Conservation (phyloP, 1,284 basidiomycete species). For the Melampsora americana region DNA sequence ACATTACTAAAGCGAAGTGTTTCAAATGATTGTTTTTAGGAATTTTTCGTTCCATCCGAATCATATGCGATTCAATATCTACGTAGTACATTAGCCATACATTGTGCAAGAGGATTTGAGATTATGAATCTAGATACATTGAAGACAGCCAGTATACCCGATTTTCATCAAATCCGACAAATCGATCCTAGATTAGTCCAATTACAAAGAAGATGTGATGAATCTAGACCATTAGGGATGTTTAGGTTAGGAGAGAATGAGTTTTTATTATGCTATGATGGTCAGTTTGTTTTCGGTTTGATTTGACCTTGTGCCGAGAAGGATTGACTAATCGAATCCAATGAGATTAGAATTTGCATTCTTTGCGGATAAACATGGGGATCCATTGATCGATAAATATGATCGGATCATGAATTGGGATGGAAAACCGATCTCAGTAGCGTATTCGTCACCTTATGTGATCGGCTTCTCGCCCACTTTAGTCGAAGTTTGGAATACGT, state of each 20-base stretch:
- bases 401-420: conserved; percentile 86
- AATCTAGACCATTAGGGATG: conserved; percentile 79
- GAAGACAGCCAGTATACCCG: conserved; percentile 58
- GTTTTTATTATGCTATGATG: conserved; percentile 88
- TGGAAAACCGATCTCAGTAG: conserved; percentile 79
- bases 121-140: conserved; percentile 75
- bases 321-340: no score
- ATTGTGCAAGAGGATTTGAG: conserved; percentile 65
- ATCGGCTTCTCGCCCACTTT: conserved; percentile 88
- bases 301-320: no score
- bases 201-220: conserved; percentile 75
- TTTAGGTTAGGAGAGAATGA: conserved; percentile 74
- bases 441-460: conserved; percentile 79
- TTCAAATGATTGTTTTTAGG: conserved; percentile 17
- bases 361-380: conserved; percentile 82
- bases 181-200: conserved; percentile 71
- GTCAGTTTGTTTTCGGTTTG: conserved; percentile 10
- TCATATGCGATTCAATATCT: conserved; percentile 57
- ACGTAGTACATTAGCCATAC: conserved; percentile 79
- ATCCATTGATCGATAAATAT: conserved; percentile 58
- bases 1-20: background rate
- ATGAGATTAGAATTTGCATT: conserved; percentile 72
- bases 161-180: conserved; percentile 56
- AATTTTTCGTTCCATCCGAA: conserved; percentile 47
- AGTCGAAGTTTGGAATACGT: conserved; percentile 83